Evolutionary conservation across 2,329 filamentous ascomycete genomes (phyloP).

Genomic region (Colletotrichum echinochloae): DNA sequence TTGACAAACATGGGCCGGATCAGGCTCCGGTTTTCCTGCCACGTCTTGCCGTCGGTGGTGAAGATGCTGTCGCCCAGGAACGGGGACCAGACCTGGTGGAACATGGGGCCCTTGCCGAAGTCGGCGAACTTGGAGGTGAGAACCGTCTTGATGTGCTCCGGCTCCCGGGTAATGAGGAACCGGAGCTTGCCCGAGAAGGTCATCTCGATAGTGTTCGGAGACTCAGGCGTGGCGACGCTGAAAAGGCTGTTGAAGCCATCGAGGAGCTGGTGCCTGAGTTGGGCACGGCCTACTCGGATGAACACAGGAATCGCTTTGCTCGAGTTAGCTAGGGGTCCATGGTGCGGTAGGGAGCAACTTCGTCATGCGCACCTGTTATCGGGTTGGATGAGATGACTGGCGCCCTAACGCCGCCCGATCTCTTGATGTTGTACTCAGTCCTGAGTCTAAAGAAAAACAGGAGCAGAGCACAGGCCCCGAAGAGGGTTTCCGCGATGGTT

Average conservation of each 20-base stretch:
- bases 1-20: slow-evolving; percentile 66
- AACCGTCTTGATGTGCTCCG: slow-evolving; percentile 59
- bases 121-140: slow-evolving; percentile 68
- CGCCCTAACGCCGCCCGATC: slow-evolving; percentile 37
- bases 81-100: slow-evolving; percentile 57
- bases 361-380: slow-evolving; percentile 28
- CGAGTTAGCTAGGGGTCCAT: slow-evolving; percentile 2
- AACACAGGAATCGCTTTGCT: slow-evolving; percentile 37
- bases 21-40: slow-evolving; percentile 65
- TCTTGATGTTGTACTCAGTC: slow-evolving; percentile 24
- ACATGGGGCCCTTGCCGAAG: slow-evolving; percentile 60
- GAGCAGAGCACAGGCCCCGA: slow-evolving; percentile 23
- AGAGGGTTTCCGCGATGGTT: slow-evolving; percentile 22
- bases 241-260: slow-evolving; percentile 49
- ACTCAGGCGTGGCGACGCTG: slow-evolving; percentile 45
- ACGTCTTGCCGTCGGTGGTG: slow-evolving; percentile 62
- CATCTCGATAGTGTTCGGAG: slow-evolving; percentile 54
- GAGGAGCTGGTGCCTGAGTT: slow-evolving; percentile 46
- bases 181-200: slow-evolving; percentile 48
- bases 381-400: slow-evolving; percentile 40
- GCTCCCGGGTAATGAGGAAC: slow-evolving; percentile 63
- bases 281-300: slow-evolving; percentile 30
- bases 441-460: slow-evolving; percentile 29
- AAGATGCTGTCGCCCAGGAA: slow-evolving; percentile 70
- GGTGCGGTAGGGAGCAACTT: not conserved